Evolutionary conservation across 176 grass and related monocot genomes (phyloP).

Genomic region (Aegilops sharonensis): DNA sequence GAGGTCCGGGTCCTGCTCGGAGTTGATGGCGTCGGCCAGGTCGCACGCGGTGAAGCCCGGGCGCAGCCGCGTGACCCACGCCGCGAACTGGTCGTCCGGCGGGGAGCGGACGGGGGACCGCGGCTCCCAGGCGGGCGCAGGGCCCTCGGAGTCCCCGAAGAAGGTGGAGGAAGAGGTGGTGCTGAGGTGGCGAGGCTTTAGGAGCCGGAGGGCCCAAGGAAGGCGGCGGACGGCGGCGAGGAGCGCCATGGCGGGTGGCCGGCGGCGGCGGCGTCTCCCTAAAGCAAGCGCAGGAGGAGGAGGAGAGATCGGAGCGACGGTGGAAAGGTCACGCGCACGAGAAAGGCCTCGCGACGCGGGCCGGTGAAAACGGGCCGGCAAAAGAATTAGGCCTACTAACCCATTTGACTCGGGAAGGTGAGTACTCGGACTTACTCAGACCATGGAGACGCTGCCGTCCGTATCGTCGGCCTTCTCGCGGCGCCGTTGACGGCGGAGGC

Average conservation of each 20-base stretch:
- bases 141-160: neutral
- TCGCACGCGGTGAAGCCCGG: conserved; percentile 69
- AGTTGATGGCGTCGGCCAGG: conserved; percentile 54
- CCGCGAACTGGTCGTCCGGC: conserved; percentile 79
- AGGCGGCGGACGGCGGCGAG: conserved; percentile 40
- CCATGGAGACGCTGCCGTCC: conserved; percentile 38
- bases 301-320: neutral
- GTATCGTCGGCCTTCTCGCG: conserved; percentile 9
- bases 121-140: neutral
- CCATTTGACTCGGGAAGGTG: neutral
- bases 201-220: neutral
- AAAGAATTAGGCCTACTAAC: neutral
- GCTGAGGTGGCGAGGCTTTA: neutral
- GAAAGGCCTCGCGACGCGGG: neutral
- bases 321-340: neutral
- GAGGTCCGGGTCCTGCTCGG: conserved; percentile 65
- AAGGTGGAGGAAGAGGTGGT: neutral
- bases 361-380: neutral
- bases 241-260: conserved; percentile 14
- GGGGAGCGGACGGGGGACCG: conserved; percentile 43
- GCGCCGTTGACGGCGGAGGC: conserved; percentile 16
- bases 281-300: no score
- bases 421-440: conserved; percentile 22
- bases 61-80: conserved; percentile 73
- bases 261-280: neutral